Base-by-base conservation (phyloP, 306 rosid genomes). In the Begonia masoniana region DNA sequence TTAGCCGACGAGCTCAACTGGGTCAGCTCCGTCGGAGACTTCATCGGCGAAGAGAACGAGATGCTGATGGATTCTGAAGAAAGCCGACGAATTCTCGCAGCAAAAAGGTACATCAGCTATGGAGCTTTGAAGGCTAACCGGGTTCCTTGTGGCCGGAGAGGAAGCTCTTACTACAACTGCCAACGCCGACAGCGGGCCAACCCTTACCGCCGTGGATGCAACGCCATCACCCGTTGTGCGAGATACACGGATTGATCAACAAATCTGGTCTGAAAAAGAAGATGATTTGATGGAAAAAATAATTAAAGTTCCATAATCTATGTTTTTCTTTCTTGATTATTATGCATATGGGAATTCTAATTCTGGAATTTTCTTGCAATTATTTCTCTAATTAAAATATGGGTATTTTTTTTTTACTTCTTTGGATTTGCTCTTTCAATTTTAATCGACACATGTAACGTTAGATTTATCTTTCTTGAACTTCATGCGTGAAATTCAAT, bases 91-190 rank as follows among this genome's bases (percentile, higher is more conserved):
- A 21, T 39, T 0, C 61, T 76, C 0, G 24, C 10, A 0, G 50
- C 61, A 0, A 13, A 57, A 2, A 55, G 39, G 45, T 76, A 19
- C 68, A 68, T 78, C 1, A 26, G 75, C 36, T 78, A 78, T 31
- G 52, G 49, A 2, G 76, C 83, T 10, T 60, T 82, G 4, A 60
- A 2, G 42, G 13, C 56, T 1, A 56, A 78, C 53, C 10, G 26
- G 0, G 41, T 66, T 6, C 85, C 85, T 2, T 82, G 85, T 58
- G 74, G 71, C 3, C 39, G 6, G 9, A 80, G 77, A 0, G 91
- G 85, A 23, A 12, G 9, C 4, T 82, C 91, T 13, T 82, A 82
- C 58, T 82, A 82, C 49, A 63, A 65, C 52, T 78, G 85, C 50
- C 56, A 59, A 15, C 23, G 23, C 5, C 19, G 60, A 4, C 56